Percentiles rank a stretch among this genome's conserved stretches.
Evolutionary conservation across 192 early-diverging fungal genomes (phyloP).

Genomic region (Geranomyces michiganensis): DNA sequence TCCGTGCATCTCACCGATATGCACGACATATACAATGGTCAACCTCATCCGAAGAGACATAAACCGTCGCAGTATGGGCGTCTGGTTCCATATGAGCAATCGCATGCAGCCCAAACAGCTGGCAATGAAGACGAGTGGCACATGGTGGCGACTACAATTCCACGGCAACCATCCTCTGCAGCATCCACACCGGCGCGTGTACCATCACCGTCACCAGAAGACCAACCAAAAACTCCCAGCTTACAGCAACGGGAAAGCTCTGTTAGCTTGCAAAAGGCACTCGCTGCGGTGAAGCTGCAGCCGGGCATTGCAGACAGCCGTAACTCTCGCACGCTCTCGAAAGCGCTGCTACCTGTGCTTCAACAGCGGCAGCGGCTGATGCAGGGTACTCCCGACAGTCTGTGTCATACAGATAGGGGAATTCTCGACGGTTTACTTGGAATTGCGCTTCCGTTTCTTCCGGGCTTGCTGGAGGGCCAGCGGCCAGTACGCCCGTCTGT

Average conservation of each 20-base stretch:
- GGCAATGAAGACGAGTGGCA: too few relatives aligned
- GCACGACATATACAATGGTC: too few relatives aligned
- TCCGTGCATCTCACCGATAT: too few relatives aligned
- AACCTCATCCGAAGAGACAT: too few relatives aligned
- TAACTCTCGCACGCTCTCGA: not conserved
- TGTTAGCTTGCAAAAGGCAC: not conserved
- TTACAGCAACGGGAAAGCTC: not conserved
- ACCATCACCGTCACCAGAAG: not conserved
- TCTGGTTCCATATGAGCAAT: too few relatives aligned
- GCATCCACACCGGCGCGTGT: not conserved
- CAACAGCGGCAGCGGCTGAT: constrained; percentile 13
- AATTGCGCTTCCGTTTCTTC: constrained; percentile 10
- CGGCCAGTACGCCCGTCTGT: not conserved
- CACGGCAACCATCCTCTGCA: not conserved
- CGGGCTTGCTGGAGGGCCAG: constrained; percentile 24
- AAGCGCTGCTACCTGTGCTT: constrained; percentile 10
- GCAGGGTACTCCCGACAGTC: not conserved
- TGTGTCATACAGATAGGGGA: constrained; percentile 24
- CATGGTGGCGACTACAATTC: not conserved
- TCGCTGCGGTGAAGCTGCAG: not conserved
- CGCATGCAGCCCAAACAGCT: too few relatives aligned
- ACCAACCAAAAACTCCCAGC: not conserved
- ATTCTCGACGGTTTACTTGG: constrained; percentile 25
- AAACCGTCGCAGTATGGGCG: too few relatives aligned
- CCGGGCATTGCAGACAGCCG: not conserved